These are phyloP conservation scores for Cyberlindnera mycetangii DNA, from an alignment of 805 yeast genomes.

Conservation along the genomic window DNA sequence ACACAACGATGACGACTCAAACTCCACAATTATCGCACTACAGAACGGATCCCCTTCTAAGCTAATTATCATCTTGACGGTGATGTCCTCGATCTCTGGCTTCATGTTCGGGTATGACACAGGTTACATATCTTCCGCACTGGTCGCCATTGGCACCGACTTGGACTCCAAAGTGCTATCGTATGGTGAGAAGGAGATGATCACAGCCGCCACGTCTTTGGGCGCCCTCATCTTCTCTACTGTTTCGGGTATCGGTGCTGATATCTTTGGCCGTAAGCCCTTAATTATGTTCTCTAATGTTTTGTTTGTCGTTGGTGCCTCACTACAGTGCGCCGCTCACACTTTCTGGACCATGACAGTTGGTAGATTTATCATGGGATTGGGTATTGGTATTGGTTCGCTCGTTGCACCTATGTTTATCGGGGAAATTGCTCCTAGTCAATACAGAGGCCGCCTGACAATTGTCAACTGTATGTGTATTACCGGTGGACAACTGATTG, in stretches of 20 bases:
- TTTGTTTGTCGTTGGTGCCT: conserved; percentile 80
- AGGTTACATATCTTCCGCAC: conserved; percentile 92
- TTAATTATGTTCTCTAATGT: conserved; percentile 80
- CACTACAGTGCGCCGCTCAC: conserved; percentile 76
- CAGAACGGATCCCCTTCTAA: conserved; percentile 53
- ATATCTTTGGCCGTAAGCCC: conserved; percentile 78
- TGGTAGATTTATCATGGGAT: conserved; percentile 92
- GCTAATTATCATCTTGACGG: conserved; percentile 64
- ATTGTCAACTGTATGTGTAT: conserved; percentile 85
- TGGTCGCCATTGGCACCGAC: conserved; percentile 81
- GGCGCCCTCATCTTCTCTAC: conserved; percentile 86
- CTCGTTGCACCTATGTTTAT: conserved; percentile 89
- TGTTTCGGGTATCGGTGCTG: conserved; percentile 80
- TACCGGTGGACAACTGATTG: conserved; percentile 93
- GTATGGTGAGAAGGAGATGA: conserved; percentile 80
- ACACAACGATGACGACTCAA: conserved; percentile 45
- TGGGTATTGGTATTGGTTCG: conserved; percentile 95
- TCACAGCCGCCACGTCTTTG: conserved; percentile 91
- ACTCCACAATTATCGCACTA: conserved; percentile 45
- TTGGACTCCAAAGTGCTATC: conserved; percentile 52
- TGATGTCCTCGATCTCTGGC: conserved; percentile 86
- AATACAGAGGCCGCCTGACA: conserved; percentile 87
- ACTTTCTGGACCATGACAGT: conserved; percentile 87
- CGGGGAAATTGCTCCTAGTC: conserved; percentile 90
- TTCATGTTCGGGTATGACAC: conserved; percentile 98